Percentiles rank a stretch among this genome's conserved stretches.
Conservation (phyloP, 805 yeast genomes). For the Starmerella cellae region DNA sequence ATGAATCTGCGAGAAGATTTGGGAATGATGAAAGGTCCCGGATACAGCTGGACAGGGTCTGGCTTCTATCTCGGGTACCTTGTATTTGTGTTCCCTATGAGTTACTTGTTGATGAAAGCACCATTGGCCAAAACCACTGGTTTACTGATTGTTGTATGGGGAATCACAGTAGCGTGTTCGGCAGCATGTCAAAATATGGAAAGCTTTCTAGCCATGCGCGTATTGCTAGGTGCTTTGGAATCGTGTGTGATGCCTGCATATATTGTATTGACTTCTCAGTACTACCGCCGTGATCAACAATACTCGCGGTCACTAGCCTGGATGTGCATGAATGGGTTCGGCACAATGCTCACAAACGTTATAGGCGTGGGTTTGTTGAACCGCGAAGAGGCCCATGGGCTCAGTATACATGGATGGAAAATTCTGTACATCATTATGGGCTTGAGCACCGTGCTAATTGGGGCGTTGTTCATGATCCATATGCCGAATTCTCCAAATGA, state of each 20-base stretch:
- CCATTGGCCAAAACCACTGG: slow-evolving; percentile 43
- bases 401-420: slow-evolving; percentile 41
- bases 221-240: slow-evolving; percentile 40
- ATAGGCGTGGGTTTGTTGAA: slow-evolving; percentile 21
- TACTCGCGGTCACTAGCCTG: slow-evolving; percentile 35
- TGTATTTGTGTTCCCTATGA: slow-evolving; percentile 39
- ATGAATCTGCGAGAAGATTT: too few species aligned
- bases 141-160: slow-evolving; percentile 44
- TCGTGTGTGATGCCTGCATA: slow-evolving; percentile 44
- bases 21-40: too few species aligned
- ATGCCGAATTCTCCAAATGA: slow-evolving; percentile 45
- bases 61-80: slow-evolving; percentile 52
- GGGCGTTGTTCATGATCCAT: slow-evolving; percentile 35
- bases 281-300: slow-evolving; percentile 38
- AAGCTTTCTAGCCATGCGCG: slow-evolving; percentile 35
- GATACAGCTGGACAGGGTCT: slow-evolving; percentile 46
- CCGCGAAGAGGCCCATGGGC: slow-evolving; percentile 4
- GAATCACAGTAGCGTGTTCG: slow-evolving; percentile 38
- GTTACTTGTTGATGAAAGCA: slow-evolving; percentile 37
- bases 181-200: slow-evolving; percentile 35
- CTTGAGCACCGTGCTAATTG: slow-evolving; percentile 41
- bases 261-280: slow-evolving; percentile 43
- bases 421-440: slow-evolving; percentile 49
- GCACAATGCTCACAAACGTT: slow-evolving; percentile 26
- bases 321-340: slow-evolving; percentile 35